Evolutionary conservation across 2,329 filamentous ascomycete species (phyloP).

Genomic region (Polytolypa hystricis): DNA sequence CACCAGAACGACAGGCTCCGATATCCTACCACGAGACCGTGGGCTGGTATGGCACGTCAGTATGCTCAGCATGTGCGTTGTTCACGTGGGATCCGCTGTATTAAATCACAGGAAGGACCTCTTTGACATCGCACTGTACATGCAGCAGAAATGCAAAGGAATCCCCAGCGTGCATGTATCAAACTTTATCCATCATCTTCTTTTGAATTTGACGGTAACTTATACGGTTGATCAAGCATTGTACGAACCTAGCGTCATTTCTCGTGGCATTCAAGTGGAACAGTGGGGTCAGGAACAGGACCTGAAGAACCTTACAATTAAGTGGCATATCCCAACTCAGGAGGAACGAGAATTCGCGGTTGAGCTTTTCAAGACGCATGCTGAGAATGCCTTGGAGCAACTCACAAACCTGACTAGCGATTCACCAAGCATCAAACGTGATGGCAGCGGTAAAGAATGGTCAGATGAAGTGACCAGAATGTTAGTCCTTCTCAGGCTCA

Average conservation of each 20-base stretch:
- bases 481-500: slow-evolving; percentile 74
- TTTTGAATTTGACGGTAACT: slow-evolving; percentile 87
- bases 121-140: slow-evolving; percentile 83
- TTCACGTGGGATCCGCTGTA: slow-evolving; percentile 85
- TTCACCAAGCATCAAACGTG: slow-evolving; percentile 70
- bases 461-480: slow-evolving; percentile 91
- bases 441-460: slow-evolving; percentile 97
- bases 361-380: slow-evolving; percentile 77
- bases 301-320: slow-evolving; percentile 66
- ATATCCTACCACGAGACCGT: slow-evolving; percentile 84
- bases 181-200: slow-evolving; percentile 91
- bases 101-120: slow-evolving; percentile 81
- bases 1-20: slow-evolving; percentile 82
- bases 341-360: slow-evolving; percentile 82
- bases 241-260: slow-evolving; percentile 67
- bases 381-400: slow-evolving; percentile 61
- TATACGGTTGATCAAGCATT: slow-evolving; percentile 84
- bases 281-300: slow-evolving; percentile 78
- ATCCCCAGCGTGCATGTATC: slow-evolving; percentile 92
- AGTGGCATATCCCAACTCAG: slow-evolving; percentile 76
- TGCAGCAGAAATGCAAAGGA: slow-evolving; percentile 91
- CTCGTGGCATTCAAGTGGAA: slow-evolving; percentile 58
- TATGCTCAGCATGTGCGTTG: slow-evolving; percentile 95
- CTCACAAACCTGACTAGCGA: slow-evolving; percentile 71
- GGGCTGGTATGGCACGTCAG: slow-evolving; percentile 94